Evolutionary conservation across 2,329 filamentous ascomycete genomes (phyloP), one percentile per base, ranked within the genome.

Genomic region (Fusarium sp.): DNA sequence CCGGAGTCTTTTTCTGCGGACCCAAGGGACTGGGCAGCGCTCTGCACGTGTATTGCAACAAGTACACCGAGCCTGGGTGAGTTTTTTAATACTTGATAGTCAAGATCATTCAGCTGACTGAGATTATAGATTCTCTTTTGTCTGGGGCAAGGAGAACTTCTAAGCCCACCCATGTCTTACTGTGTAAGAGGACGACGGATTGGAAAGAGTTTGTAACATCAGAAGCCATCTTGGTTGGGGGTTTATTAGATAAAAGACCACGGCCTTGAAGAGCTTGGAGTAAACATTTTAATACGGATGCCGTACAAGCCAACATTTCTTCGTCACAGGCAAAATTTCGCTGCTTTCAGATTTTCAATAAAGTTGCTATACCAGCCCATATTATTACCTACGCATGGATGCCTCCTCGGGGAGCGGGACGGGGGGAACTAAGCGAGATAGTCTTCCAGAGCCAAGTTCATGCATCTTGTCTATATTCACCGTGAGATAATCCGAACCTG

Each of bases 1-100:
- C 91, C 2, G 93, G 93, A 77, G 93, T 95, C 20, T 95, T 97
- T 87, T 97, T 96, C 87, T 97, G 94, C 81, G 94, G 94, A 0
- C 94, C 94, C 37, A 96, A 96, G 85, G 91, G 90, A 1, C 84
- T 96, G 74, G 94, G 94, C 60, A 95, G 92, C 80, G 86, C 91
- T 70, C 83, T 97, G 81, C 94, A 97, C 80, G 89, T 95, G 71
- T 95, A 94, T 84, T 97, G 94, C 84, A 97, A 96, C 82, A 94
- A 94, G 87, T 96, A 96, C 85, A 94, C 92, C 68, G 93, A 95
- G 80, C 93, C 93, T 81, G 93, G 90, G 87, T 94, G 88, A 87
- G 91, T 76, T 60, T 76, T 5, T 9, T n/a, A n/a, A 50, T 14
- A 37, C 18, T 20, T 6, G 18, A 41, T 2, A 41, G 8, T 34